Percentiles rank a stretch among this genome's conserved stretches.
Evolutionary conservation across 345 rosid species (phyloP).

Genomic region (Streptanthus diversifolius): DNA sequence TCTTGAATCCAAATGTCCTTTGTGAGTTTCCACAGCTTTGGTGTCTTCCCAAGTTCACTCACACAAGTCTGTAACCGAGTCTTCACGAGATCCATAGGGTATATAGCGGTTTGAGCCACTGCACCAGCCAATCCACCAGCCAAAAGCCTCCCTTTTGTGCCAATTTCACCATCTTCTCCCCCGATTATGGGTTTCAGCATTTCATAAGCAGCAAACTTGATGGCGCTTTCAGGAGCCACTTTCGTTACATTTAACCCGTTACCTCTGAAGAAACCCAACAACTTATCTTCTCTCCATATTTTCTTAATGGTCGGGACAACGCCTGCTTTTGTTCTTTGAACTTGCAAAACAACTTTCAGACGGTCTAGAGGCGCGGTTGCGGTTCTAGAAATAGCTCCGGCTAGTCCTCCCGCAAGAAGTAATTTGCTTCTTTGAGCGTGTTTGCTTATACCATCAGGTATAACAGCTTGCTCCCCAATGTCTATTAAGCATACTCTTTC

Average conservation of each 20-base stretch:
- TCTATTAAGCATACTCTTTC: constrained; percentile 93
- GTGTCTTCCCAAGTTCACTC: constrained; percentile 67
- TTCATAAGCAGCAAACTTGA: constrained; percentile 85
- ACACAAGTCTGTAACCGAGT: constrained; percentile 82
- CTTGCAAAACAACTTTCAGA: constrained; percentile 84
- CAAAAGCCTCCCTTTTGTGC: constrained; percentile 73
- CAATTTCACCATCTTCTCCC: constrained; percentile 54
- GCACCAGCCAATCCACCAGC: constrained; percentile 98
- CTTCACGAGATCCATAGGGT: constrained; percentile 95
- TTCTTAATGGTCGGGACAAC: constrained; percentile 65
- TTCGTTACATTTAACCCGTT: constrained; percentile 85
- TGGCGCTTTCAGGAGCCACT: constrained; percentile 98
- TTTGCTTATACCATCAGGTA: constrained; percentile 88
- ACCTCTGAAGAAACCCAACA: constrained; percentile 85
- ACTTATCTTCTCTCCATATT: constrained; percentile 73
- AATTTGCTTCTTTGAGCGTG: constrained; percentile 73
- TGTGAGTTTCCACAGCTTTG: constrained; percentile 56
- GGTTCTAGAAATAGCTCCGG: constrained; percentile 93
- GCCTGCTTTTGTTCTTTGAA: constrained; percentile 56
- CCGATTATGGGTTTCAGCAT: constrained; percentile 62
- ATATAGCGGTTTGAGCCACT: constrained; percentile 83
- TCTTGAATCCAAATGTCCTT: constrained; percentile 82
- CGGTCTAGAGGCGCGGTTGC: constrained; percentile 96
- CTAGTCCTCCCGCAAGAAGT: constrained; percentile 90
- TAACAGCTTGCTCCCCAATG: constrained; percentile 91